phyloP scores from a whole-genome alignment of 345 rosid species.

The Eucalyptus erythrocorys region DNA sequence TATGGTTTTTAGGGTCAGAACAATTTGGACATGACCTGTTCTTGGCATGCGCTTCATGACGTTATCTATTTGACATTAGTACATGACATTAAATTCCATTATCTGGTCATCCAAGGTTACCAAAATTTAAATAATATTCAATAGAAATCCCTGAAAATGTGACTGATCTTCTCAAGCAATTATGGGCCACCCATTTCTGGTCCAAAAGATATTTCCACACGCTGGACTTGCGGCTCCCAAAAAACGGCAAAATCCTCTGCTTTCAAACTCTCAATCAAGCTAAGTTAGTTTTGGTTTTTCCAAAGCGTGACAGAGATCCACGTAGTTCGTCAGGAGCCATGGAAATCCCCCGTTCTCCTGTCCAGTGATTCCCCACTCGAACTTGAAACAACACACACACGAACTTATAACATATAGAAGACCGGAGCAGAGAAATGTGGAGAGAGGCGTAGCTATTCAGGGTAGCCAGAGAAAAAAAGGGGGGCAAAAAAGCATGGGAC shows the following conservation, averaged over 20 bases:
- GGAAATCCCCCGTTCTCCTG: background rate
- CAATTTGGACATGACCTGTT: background rate
- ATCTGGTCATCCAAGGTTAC: background rate
- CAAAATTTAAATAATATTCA: background rate
- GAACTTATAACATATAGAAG: background rate
- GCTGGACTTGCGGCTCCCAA: background rate
- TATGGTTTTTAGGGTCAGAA: background rate
- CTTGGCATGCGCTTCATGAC: background rate
- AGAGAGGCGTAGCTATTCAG: background rate
- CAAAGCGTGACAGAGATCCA: background rate
- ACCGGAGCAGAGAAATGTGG: background rate
- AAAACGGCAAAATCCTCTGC: background rate
- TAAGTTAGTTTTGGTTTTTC: background rate
- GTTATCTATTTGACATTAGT: background rate
- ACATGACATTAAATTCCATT: background rate
- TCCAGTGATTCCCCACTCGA: background rate
- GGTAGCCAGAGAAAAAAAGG: background rate
- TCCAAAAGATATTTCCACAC: background rate
- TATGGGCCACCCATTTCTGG: background rate
- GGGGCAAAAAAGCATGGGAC: constrained; percentile 6
- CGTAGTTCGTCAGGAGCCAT: background rate
- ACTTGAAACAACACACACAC: background rate
- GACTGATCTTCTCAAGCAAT: background rate
- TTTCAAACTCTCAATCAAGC: background rate
- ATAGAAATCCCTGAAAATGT: background rate